Evolutionary conservation across 108 stramenopile genomes (phyloP), one percentile per base, ranked within the genome.

Genomic region (Cyclostephanos tholiformis): DNA sequence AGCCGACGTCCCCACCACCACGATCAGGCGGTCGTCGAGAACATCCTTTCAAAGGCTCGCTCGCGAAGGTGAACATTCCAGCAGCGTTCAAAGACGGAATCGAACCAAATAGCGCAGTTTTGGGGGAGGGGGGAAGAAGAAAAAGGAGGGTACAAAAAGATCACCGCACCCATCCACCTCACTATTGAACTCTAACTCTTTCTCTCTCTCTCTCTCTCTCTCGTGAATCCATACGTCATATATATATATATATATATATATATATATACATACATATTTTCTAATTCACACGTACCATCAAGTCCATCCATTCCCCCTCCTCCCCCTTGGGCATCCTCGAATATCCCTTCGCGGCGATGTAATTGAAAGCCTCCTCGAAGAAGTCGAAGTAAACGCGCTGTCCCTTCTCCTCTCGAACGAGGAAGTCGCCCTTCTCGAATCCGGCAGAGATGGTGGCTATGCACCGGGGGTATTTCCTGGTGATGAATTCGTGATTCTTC

Each of bases 381-480:
- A 94, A 94, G 63, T 94, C 91, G 70, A 94, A 91, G 72, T 91
- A 94, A 0, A 94, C 90, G 19, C 93, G 86, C 58, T 91, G 88
- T 68, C 93, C 93, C 82, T 94, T 91, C 71, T 94, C 93, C 69
- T 94, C 93, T 46, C 93, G 80, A 53, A 94, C 93, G 25, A 94
- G 86, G 76, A 94, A 94, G 49, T 94, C 93, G 53, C 93, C 93
- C 82, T 94, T 94, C 83, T 94, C 93, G 65, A 94, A 94, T 38
- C 93, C 93, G 6, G 93, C 89, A 13, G 87, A 89, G 69, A 94
- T 91, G 67, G 93, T 94, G 50, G 93, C 93, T 56, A 94, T 90
- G 60, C 78, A 79, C 32, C 78, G 71, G 9, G 78, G 78, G 17
- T 79, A 79, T 79, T 72, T 79, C 17, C 71, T 71, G 48, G 67